A percentile compares a stretch with the other conserved stretches of the same genome.
Evolutionary conservation across 192 early-diverging fungal species (phyloP).

Genomic region (Entophlyctis helioformis): DNA sequence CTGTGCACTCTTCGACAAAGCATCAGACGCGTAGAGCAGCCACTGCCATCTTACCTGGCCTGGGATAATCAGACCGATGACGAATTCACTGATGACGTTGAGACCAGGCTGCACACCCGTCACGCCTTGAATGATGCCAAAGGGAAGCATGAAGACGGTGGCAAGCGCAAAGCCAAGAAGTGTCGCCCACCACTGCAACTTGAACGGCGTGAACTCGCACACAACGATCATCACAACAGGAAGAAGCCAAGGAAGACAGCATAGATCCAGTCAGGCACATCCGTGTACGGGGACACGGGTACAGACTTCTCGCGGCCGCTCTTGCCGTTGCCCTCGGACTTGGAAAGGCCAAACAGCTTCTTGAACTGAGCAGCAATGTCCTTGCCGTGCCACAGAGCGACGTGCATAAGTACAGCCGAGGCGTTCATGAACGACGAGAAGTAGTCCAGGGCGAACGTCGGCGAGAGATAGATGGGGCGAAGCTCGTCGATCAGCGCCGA

Average conservation of each 20-base stretch:
- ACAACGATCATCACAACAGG: conserved; percentile 1
- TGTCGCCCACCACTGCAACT: conserved; percentile 8
- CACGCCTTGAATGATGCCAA: conserved; percentile 57
- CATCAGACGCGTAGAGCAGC: too few species aligned
- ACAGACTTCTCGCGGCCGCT: background rate
- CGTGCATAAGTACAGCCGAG: conserved; percentile 42
- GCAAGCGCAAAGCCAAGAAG: conserved; percentile 2
- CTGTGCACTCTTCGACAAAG: too few species aligned
- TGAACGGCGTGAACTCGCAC: conserved; percentile 6
- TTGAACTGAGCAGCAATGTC: background rate
- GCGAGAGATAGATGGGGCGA: conserved; percentile 14
- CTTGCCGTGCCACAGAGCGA: conserved; percentile 47
- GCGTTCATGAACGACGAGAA: conserved; percentile 27
- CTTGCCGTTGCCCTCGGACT: background rate
- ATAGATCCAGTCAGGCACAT: too few species aligned
- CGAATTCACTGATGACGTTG: conserved; percentile 74
- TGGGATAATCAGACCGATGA: conserved; percentile 66
- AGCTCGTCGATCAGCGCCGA: background rate
- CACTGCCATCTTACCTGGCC: conserved; percentile 44
- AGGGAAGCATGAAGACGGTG: conserved; percentile 2
- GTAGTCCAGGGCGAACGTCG: conserved; percentile 13
- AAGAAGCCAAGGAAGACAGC: background rate
- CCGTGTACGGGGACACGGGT: background rate
- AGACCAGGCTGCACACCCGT: conserved; percentile 67
- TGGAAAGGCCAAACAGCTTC: background rate